Base-by-base conservation (phyloP, 495 filamentous ascomycete genomes). In the Aspergillus indologenus region DNA sequence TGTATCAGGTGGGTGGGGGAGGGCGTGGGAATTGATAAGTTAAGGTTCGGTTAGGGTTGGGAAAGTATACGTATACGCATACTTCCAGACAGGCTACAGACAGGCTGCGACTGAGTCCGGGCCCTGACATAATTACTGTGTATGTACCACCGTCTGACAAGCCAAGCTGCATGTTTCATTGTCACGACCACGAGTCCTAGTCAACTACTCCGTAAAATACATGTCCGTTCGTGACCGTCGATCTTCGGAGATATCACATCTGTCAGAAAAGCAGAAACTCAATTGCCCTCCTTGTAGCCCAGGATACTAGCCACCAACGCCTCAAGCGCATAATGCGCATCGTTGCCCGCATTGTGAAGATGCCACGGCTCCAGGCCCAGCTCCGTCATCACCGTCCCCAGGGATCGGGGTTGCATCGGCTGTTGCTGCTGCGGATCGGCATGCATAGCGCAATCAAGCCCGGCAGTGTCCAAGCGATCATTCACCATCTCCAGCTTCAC, bases 331-430 rank as follows among this genome's bases (percentile, higher is more conserved):
- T 90, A 96, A 6, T 83, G 83, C 5, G 94, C 94, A 67, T 98
- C 94, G 67, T 98, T 98, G n/a, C 94, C 86, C 44, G 88, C 94
- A 64, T 98, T 97, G 72, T 98, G 94, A 45, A 92, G 74, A 62
- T 92, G 74, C 74, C 79, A 80, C 6, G 73, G 81, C 1, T 68
- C 64, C 14, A 95, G 79, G 12, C 77, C 84, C 31, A 96, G 68
- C n/a, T 84, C 79, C 47, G 66, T 57, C 26, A 96, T 79, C n/a
- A 95, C 72, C 14, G 31, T 65, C 2, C 69, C 79, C 17, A 98
- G 81, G 2, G 79, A 81, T 20, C 78, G 76, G 34, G 34, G 34
- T 15, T 40, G 34, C 3, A 70, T 52, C 19, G 88, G 31, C 26
- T 83, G 81, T 7, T 74, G 73, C 29, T 73, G 74, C 45, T 84